Evolutionary conservation across 2,329 filamentous ascomycete genomes (phyloP), one percentile per base, ranked within the genome.

Genomic region (Torrubiella hemipterigena): DNA sequence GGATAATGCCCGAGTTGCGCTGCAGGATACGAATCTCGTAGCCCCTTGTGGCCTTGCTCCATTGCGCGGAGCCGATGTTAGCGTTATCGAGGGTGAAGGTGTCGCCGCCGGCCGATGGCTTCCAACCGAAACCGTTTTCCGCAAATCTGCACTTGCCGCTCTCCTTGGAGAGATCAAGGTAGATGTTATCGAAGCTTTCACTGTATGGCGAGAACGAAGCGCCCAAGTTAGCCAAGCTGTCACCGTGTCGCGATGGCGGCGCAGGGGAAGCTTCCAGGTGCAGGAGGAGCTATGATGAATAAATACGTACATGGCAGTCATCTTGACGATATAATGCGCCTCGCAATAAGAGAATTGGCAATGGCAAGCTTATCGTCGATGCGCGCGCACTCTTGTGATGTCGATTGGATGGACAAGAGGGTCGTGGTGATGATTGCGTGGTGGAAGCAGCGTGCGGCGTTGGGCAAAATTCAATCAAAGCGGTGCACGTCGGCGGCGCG

Each of bases 111-210:
- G 75, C 76, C 5, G 76, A 72, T 17, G 89, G 85, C 59, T 93
- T 94, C 93, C 93, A 98, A 33, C 89, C 91, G 46, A 96, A 73
- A 38, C 91, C 91, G 32, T 77, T 87, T 55, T 96, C 89, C 40
- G 89, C 87, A 50, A 98, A 87, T 52, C 91, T 78, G 63, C 87
- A 95, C 63, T 89, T 91, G 44, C 91, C 91, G 36, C 77, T 73
- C 58, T 91, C 81, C 58, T 86, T 91, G 47, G 87, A 95, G 38
- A 98, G 73, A 56, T 98, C 89, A 47, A 98, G 76, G 60, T 91
- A 87, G 62, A 96, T 94, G 60, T 85, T 86, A 54, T 96, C 89
- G 61, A 98, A 98, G 52, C 81, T 91, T 74, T 98, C 91, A 45
- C 73, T 79, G 37, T 8, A 30, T 17, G 28, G 27, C 21, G 13